A percentile compares a stretch with the other conserved stretches of the same genome.
These are phyloP conservation scores for Hymenoscyphus linearis DNA, from an alignment of 2,329 filamentous ascomycete genomes.

Conservation along the genomic window DNA sequence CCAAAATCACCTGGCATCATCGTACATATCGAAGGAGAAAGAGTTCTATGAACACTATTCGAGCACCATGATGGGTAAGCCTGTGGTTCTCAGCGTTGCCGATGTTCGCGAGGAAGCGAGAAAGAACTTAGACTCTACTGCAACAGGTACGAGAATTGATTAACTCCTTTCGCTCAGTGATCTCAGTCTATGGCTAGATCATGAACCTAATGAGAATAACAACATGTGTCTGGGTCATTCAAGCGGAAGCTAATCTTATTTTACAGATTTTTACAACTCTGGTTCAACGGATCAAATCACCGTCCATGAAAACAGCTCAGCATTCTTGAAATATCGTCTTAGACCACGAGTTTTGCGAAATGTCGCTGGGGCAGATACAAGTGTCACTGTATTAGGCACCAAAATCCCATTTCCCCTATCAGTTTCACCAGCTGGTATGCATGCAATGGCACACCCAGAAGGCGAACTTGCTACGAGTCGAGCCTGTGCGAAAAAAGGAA, in stretches of 20 bases:
- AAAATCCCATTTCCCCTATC: constrained; percentile 39
- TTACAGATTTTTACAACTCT: background rate
- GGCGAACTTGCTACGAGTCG: constrained; percentile 47
- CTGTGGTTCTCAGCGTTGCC: background rate
- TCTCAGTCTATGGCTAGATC: background rate
- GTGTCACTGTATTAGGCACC: constrained; percentile 40
- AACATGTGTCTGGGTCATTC: background rate
- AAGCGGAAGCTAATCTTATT: background rate
- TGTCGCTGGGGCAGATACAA: constrained; percentile 35
- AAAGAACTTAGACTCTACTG: background rate
- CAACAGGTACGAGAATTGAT: background rate
- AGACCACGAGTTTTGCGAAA: constrained; percentile 41
- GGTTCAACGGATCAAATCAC: background rate
- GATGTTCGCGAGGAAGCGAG: background rate
- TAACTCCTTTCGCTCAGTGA: background rate
- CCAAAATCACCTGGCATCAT: no score
- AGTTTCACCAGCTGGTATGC: constrained; percentile 41
- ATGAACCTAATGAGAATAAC: background rate
- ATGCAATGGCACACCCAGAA: constrained; percentile 44
- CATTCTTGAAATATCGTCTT: constrained; percentile 46
- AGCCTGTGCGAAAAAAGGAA: constrained; percentile 41
- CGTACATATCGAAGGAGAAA: background rate
- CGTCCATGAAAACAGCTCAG: constrained; percentile 47
- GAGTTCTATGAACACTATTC: background rate
- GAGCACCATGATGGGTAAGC: background rate